phyloP scores from a whole-genome alignment of 1,284 basidiomycete species.

The Ustilago bromivora region DNA sequence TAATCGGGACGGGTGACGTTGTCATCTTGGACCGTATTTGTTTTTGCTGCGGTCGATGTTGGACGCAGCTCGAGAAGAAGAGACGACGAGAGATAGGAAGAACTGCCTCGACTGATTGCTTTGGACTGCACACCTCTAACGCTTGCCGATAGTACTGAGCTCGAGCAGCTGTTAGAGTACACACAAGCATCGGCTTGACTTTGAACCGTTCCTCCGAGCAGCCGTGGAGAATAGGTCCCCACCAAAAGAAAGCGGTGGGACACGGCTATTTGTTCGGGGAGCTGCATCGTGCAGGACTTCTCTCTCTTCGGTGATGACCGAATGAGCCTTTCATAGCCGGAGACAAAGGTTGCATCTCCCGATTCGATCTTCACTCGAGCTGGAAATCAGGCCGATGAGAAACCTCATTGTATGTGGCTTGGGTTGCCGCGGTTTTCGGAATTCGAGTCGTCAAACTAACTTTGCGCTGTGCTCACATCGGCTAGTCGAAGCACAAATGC shows the following conservation, averaged over 20 bases:
- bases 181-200: neutral
- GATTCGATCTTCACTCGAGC: neutral
- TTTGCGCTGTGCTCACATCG: conserved; percentile 1
- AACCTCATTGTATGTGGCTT: neutral
- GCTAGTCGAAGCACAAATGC: conserved; percentile 15
- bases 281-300: no score
- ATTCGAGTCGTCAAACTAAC: conserved; percentile 8
- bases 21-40: conserved; percentile 2
- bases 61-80: neutral
- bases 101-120: neutral
- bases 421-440: conserved; percentile 20
- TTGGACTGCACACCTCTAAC: neutral
- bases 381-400: neutral
- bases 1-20: conserved; percentile 30
- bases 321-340: neutral
- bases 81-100: neutral
- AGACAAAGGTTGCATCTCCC: conserved; percentile 19
- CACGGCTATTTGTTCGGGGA: conserved; percentile 22
- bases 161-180: neutral
- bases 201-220: conserved; percentile 14
- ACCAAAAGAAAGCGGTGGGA: neutral
- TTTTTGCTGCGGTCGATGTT: neutral
- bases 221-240: conserved; percentile 4
- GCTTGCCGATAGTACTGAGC: neutral
- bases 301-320: conserved; percentile 4